phyloP scores from a whole-genome alignment of 805 yeast genomes.

The Yamadazyma nakazawae region DNA sequence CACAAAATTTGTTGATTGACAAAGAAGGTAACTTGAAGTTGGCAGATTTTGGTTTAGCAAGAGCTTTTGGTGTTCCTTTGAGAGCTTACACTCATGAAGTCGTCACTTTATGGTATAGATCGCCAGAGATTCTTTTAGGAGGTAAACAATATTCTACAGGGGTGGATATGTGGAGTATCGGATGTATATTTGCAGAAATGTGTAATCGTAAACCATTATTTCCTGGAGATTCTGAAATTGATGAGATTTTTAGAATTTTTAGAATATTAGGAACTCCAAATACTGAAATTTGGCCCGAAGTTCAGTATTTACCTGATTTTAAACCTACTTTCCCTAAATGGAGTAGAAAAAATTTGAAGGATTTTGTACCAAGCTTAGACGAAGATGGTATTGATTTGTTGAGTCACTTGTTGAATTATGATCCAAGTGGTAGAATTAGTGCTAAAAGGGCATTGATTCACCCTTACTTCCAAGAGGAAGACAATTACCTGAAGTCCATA shows the following conservation, averaged over 20 bases:
- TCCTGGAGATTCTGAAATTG: constrained; percentile 98
- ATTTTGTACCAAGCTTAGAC: constrained; percentile 75
- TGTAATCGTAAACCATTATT: constrained; percentile 90
- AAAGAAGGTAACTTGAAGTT: constrained; percentile 89
- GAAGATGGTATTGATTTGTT: constrained; percentile 80
- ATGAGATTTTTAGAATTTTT: constrained; percentile 91
- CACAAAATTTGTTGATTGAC: constrained; percentile 91
- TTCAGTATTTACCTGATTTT: constrained; percentile 84
- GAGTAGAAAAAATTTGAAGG: constrained; percentile 68
- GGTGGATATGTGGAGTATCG: constrained; percentile 98
- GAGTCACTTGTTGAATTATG: constrained; percentile 77
- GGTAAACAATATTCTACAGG: constrained; percentile 98
- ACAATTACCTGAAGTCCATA: constrained; percentile 32
- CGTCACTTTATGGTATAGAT: constrained; percentile 95
- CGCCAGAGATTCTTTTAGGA: constrained; percentile 93
- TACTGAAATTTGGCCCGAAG: constrained; percentile 94
- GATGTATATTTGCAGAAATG: constrained; percentile 98
- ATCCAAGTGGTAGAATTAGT: constrained; percentile 89
- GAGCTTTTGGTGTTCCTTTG: constrained; percentile 96
- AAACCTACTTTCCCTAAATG: constrained; percentile 92
- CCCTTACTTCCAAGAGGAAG: constrained; percentile 73
- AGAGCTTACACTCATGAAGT: constrained; percentile 98
- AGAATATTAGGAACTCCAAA: constrained; percentile 91
- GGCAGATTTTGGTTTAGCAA: constrained; percentile 85
- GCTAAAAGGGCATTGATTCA: constrained; percentile 91